phyloP scores from a whole-genome alignment of 306 rosid species.

The Gastrolobium villosum region DNA sequence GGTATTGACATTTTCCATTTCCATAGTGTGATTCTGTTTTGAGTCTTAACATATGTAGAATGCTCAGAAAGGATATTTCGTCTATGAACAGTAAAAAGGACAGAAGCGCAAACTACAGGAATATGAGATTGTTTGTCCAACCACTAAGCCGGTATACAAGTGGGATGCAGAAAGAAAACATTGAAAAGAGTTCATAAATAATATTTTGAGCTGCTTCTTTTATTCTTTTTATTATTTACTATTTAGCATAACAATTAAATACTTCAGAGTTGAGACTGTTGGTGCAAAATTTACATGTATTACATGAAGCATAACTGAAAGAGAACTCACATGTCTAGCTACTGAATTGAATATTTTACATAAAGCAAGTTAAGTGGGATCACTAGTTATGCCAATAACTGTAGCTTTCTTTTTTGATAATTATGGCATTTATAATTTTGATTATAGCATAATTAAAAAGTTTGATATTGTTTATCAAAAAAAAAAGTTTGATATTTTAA shows the following conservation, averaged over 20 bases:
- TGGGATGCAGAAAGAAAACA: slow-evolving; percentile 88
- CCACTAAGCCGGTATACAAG: slow-evolving; percentile 69
- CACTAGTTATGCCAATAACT: no score
- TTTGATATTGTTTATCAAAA: no score
- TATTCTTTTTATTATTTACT: not conserved
- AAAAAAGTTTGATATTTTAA: no score
- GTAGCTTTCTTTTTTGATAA: no score
- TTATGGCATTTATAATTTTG: no score
- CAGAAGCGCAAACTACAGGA: slow-evolving; percentile 80
- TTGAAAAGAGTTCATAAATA: slow-evolving; percentile 43
- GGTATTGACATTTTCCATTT: slow-evolving; percentile 56
- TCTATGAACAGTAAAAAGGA: slow-evolving; percentile 63
- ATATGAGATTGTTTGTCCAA: slow-evolving; percentile 74
- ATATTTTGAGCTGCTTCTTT: not conserved
- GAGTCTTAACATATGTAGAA: slow-evolving; percentile 12
- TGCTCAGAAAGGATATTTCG: slow-evolving; percentile 16
- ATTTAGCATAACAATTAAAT: slow-evolving; percentile 17
- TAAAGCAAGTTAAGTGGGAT: no score
- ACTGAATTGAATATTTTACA: no score
- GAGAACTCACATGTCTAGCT: no score
- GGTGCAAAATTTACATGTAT: slow-evolving; percentile 3
- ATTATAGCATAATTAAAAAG: no score
- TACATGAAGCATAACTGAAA: slow-evolving; percentile 2
- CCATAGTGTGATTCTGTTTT: not conserved
- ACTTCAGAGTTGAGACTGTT: slow-evolving; percentile 9